Evolutionary conservation across 805 yeast genomes (phyloP).

Genomic region (Candida ortonii): DNA sequence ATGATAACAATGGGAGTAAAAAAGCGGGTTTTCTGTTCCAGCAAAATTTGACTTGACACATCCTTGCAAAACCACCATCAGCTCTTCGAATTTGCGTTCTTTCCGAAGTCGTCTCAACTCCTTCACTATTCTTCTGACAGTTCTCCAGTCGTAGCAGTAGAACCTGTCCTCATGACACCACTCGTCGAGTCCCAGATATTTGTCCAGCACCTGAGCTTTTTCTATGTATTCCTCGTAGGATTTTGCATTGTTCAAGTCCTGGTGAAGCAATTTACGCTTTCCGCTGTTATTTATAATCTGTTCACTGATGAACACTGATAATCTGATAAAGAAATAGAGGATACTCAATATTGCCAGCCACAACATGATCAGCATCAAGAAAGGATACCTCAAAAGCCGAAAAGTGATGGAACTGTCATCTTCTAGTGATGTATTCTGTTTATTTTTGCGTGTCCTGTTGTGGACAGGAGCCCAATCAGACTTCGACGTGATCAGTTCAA

Average conservation of each 20-base stretch:
- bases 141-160: slow-evolving; percentile 65
- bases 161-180: slow-evolving; percentile 65
- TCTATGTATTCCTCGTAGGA: slow-evolving; percentile 61
- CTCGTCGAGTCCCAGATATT: slow-evolving; percentile 52
- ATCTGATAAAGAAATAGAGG: slow-evolving; percentile 50
- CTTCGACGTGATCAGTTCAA: slow-evolving; percentile 14
- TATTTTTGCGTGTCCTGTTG: slow-evolving; percentile 3
- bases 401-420: slow-evolving; percentile 35
- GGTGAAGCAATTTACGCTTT: slow-evolving; percentile 46
- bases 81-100: slow-evolving; percentile 38
- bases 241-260: slow-evolving; percentile 44
- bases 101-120: slow-evolving; percentile 39
- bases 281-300: slow-evolving; percentile 60
- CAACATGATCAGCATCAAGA: slow-evolving; percentile 45
- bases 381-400: slow-evolving; percentile 61
- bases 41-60: slow-evolving; percentile 74
- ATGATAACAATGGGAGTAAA: slow-evolving; percentile 71
- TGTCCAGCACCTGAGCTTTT: slow-evolving; percentile 57
- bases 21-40: slow-evolving; percentile 68
- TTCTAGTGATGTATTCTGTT: slow-evolving; percentile 2
- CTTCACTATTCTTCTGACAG: slow-evolving; percentile 47
- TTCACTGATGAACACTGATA: slow-evolving; percentile 64
- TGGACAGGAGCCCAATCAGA: slow-evolving; percentile 13
- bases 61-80: slow-evolving; percentile 56
- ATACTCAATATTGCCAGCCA: slow-evolving; percentile 55